Base-by-base conservation (phyloP, 139 green algal genomes). In the Choricystis sp. region DNA sequence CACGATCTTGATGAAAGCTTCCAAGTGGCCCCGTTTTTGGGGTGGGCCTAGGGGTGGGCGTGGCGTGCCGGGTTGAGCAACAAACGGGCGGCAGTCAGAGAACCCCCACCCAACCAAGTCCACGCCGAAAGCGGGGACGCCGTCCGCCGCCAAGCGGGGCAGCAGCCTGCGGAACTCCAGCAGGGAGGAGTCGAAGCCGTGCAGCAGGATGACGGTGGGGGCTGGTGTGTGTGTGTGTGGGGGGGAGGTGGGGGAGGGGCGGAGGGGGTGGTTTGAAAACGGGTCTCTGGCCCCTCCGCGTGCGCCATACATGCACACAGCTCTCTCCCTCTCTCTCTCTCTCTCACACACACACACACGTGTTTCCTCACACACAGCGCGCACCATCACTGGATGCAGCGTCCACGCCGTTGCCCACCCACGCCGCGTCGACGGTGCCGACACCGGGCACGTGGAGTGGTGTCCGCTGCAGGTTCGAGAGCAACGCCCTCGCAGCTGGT, bases 121-220 rank as follows among this genome's bases (percentile, higher is more conserved):
- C 0, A 97, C 69, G 2, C 82, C 84, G 28, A 74, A 91, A 2
- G 83, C 76, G 23, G 85, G 83, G 1, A 74, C 66, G 0, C 64
- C 75, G 3, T 66, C 23, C 22, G 68, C 31, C 19, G 67, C 65
- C 26, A 98, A 69, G 57, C 87, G 68, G 0, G 87, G 86, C 61
- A 80, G 66, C 26, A 97, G 69, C 14, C 86, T 68, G 4, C 92
- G 72, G 63, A 89, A 96, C 75, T 97, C 91, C 24, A 97, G 69
- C 64, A 71, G 83, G 31, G 62, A 77, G 62, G 61, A 73, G 67
- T 97, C 90, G 66, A 97, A 94, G 57, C 86, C 83, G 72, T 94
- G 90, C 29, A 97, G 79, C 29, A 94, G 64, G 29, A 96, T 66
- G 23, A 97, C 0, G 80, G 79, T 0, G 83, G 79, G 28, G 31